These are phyloP conservation scores for Fusarium sp. DNA, from an alignment of 2,329 filamentous ascomycete species.

Conservation along the genomic window DNA sequence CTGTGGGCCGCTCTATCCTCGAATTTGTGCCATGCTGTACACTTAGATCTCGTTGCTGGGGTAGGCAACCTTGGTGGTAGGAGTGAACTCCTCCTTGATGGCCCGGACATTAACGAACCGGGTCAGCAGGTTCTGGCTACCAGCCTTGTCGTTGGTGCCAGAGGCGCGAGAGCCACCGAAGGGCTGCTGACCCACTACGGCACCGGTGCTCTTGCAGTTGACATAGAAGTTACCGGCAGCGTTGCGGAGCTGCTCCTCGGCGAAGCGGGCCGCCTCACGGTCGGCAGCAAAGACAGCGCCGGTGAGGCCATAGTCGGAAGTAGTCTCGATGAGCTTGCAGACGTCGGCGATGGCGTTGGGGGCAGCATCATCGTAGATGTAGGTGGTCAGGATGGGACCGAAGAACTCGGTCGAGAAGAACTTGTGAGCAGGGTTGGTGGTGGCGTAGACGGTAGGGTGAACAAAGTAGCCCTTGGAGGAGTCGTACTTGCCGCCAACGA, in stretches of 20 bases:
- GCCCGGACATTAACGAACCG: conserved; percentile 78
- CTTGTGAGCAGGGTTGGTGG: conserved; percentile 80
- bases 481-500: conserved; percentile 85
- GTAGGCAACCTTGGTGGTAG: conserved; percentile 75
- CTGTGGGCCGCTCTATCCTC: conserved; percentile 6
- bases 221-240: conserved; percentile 89
- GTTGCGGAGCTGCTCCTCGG: conserved; percentile 80
- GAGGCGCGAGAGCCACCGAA: conserved; percentile 79
- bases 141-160: conserved; percentile 83
- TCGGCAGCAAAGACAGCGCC: conserved; percentile 83
- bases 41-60: conserved; percentile 77
- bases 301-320: conserved; percentile 84
- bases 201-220: conserved; percentile 86
- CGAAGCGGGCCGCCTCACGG: conserved; percentile 74
- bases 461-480: conserved; percentile 86
- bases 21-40: neutral
- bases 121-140: conserved; percentile 74
- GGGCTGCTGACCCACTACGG: conserved; percentile 81
- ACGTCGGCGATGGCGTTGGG: conserved; percentile 70
- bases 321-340: conserved; percentile 77
- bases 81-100: conserved; percentile 83
- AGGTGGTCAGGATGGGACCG: conserved; percentile 80
- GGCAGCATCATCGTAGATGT: conserved; percentile 82
- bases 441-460: conserved; percentile 85
- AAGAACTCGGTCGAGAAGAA: conserved; percentile 87